These are phyloP conservation scores for Leccinum disarticulatum DNA, from an alignment of 768 basidiomycete genomes.

Conservation along the genomic window DNA sequence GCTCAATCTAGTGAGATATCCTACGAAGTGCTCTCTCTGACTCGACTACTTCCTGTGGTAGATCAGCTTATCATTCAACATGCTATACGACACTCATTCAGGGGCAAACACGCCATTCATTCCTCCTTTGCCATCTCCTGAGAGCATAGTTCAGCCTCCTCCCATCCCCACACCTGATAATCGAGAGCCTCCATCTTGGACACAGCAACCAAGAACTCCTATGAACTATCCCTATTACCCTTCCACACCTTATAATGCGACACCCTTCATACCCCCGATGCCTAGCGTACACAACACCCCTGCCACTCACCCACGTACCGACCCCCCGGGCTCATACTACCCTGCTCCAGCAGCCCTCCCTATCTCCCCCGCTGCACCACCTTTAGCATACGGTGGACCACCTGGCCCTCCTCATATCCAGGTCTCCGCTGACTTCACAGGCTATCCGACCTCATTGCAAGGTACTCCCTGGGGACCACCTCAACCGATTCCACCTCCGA, in stretches of 20 bases:
- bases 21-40: conserved; percentile 17
- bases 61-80: conserved; percentile 27
- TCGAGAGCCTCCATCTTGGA: conserved; percentile 35
- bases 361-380: conserved; percentile 15
- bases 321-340: conserved; percentile 34
- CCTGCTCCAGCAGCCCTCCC: conserved; percentile 32
- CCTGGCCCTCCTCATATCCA: conserved; percentile 9
- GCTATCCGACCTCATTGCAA: conserved; percentile 27
- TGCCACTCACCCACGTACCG: conserved; percentile 20
- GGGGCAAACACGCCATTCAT: conserved; percentile 37
- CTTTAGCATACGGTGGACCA: conserved; percentile 8
- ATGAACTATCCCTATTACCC: conserved; percentile 42
- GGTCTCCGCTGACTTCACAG: conserved; percentile 33
- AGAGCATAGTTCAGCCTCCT: conserved; percentile 34
- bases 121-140: conserved; percentile 40
- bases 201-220: conserved; percentile 33
- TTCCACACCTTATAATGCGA: conserved; percentile 36
- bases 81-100: conserved; percentile 33
- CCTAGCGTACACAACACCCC: conserved; percentile 29
- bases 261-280: conserved; percentile 40
- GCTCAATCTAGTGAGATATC: conserved; percentile 7
- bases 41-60: conserved; percentile 21
- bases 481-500: conserved; percentile 21
- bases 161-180: conserved; percentile 32
- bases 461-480: conserved; percentile 29